These are phyloP conservation scores for Ophiostoma sp. DNA, from an alignment of 2,329 filamentous ascomycete genomes.

Conservation along the genomic window DNA sequence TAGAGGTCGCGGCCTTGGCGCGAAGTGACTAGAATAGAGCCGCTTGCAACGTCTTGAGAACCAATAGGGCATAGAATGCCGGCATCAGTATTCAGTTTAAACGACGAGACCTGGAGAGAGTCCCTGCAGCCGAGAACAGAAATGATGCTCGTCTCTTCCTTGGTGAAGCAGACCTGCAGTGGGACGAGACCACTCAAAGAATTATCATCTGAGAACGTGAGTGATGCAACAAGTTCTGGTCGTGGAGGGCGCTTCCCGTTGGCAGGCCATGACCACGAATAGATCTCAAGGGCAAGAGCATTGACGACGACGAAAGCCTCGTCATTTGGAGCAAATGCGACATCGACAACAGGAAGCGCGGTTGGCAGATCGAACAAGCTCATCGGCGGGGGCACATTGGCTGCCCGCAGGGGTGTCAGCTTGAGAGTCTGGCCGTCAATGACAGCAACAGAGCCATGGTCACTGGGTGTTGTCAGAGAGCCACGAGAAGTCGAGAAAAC, in stretches of 20 bases:
- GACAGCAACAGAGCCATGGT: slow-evolving; percentile 74
- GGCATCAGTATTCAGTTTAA: slow-evolving; percentile 20
- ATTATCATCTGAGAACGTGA: not conserved
- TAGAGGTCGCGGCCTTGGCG: slow-evolving; percentile 35
- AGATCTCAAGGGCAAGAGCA: slow-evolving; percentile 60
- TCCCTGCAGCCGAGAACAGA: slow-evolving; percentile 37
- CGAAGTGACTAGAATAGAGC: slow-evolving; percentile 34
- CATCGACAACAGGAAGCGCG: slow-evolving; percentile 62
- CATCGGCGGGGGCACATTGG: slow-evolving; percentile 92
- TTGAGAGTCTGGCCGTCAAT: slow-evolving; percentile 78
- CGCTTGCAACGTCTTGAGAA: slow-evolving; percentile 16
- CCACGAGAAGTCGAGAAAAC: slow-evolving; percentile 64
- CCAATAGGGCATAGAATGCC: slow-evolving; percentile 17
- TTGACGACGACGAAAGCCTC: slow-evolving; percentile 68
- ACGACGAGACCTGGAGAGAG: slow-evolving; percentile 30
- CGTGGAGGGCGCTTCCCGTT: slow-evolving; percentile 48
- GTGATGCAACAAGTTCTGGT: slow-evolving; percentile 37
- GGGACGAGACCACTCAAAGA: slow-evolving; percentile 37
- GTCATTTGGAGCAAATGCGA: slow-evolving; percentile 64
- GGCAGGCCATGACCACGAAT: slow-evolving; percentile 63
- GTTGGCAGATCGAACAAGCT: slow-evolving; percentile 67
- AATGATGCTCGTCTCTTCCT: slow-evolving; percentile 25
- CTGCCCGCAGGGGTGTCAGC: slow-evolving; percentile 75
- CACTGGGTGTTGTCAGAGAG: slow-evolving; percentile 63
- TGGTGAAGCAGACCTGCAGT: slow-evolving; percentile 29